These are phyloP conservation scores for Lunasporangiospora selenospora DNA, from an alignment of 192 early-diverging fungal genomes.

Conservation along the genomic window DNA sequence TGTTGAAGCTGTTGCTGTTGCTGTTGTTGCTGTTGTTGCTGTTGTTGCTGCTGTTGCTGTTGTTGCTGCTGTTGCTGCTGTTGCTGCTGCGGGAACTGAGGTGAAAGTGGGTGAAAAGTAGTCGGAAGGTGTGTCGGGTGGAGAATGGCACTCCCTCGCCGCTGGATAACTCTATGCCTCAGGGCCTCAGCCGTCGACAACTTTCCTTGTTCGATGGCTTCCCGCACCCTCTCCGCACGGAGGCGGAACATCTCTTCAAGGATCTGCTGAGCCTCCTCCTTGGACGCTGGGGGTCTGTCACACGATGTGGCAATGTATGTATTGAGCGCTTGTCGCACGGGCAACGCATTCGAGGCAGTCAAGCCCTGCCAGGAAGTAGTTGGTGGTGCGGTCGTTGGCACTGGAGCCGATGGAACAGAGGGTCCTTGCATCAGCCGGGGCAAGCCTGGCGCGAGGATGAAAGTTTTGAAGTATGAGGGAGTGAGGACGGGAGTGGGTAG, in stretches of 20 bases:
- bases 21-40: slow-evolving; percentile 2
- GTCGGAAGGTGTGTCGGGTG: too few species aligned
- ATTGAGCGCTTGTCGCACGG: slow-evolving; percentile 38
- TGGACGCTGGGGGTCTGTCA: slow-evolving; percentile 37
- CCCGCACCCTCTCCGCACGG: slow-evolving; percentile 34
- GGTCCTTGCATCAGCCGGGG: not conserved
- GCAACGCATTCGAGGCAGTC: slow-evolving; percentile 18
- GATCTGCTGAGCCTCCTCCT: slow-evolving; percentile 29
- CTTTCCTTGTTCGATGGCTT: slow-evolving; percentile 33
- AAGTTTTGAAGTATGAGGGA: not conserved
- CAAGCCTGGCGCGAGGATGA: not conserved
- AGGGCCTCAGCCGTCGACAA: slow-evolving; percentile 37
- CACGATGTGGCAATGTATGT: slow-evolving; percentile 34
- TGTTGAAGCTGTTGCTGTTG: not conserved
- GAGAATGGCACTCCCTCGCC: slow-evolving; percentile 24
- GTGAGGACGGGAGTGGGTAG: not conserved
- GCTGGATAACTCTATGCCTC: slow-evolving; percentile 21
- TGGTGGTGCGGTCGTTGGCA: not conserved
- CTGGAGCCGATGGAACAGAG: too few species aligned
- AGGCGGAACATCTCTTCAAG: slow-evolving; percentile 43
- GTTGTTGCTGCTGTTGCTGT: not conserved
- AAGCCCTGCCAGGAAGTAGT: slow-evolving; percentile 19
- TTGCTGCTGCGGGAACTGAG: not conserved
- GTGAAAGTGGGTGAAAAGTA: too few species aligned
- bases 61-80: not conserved